Base-by-base conservation (phyloP, 2,329 filamentous ascomycete genomes). In the Colletotrichum agaves region DNA sequence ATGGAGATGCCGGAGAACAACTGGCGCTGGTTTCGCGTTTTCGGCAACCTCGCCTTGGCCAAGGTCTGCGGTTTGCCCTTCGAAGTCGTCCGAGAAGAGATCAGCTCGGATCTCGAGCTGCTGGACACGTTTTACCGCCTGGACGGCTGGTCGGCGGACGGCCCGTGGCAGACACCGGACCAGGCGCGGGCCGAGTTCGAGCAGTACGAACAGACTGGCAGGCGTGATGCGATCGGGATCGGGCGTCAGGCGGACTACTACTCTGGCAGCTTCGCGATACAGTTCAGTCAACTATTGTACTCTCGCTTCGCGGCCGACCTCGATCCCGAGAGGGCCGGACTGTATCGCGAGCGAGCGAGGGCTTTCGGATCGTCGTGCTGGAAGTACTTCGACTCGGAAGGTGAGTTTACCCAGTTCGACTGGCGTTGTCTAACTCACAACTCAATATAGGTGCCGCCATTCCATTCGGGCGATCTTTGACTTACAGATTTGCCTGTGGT, bases 11-110 rank as follows among this genome's bases (percentile, higher is more conserved):
- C 84, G 0, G 71, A 74, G 2, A 85, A 80, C 0, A 86, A 86
- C 61, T 86, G 84, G 84, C 78, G 81, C 1, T 86, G 84, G 83
- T 86, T 86, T 61, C 80, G 84, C 0, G 78, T 86, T 1, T 82
- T 85, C 73, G 80, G 78, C 1, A 85, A 85, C 59, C 72, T 86
- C 1, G 83, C 83, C 0, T 72, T 85, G 0, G 72, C 79, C 1
- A 81, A 80, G 41, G 76, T 79, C 0, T 82, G 80, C 11, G 79
- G 81, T 0, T 74, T 81, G 0, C 73, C 79, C 0, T 63, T 73
- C 2, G 73, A 75, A 0, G 71, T 79, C 7, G 71, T 84, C 0
- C 72, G 75, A n/a, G 62, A 71, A 0, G 74, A 75, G 5, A 82
- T 86, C 69, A 70, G 80, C 8, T 71, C 74, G 0, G 84, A 86